Conservation (phyloP, 2,329 filamentous ascomycete species). For the Fusarium palustre region DNA sequence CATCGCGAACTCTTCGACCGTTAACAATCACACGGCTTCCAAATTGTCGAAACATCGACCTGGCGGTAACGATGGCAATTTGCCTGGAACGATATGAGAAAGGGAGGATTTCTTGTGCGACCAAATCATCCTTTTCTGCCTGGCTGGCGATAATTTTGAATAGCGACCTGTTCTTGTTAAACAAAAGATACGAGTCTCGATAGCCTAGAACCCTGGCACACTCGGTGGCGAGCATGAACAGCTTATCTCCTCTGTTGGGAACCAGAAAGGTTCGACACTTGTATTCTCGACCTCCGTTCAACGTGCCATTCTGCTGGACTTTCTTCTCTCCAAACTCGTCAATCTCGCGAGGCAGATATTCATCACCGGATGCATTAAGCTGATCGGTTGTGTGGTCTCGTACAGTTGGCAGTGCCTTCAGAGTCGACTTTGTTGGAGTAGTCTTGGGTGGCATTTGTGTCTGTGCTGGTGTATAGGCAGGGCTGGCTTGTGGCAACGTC, state of each 20-base stretch:
- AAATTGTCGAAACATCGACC: constrained; percentile 99
- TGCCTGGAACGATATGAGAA: constrained; percentile 99
- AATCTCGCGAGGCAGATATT: constrained; percentile 93
- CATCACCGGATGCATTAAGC: constrained; percentile 86
- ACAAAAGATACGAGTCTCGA: constrained; percentile 95
- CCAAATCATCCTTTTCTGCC: constrained; percentile 94
- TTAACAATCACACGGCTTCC: constrained; percentile 92
- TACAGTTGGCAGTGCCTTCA: constrained; percentile 95
- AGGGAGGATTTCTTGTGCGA: constrained; percentile 92
- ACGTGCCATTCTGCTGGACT: constrained; percentile 84
- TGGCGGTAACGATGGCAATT: constrained; percentile 96
- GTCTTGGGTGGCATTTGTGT: constrained; percentile 76
- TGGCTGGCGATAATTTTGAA: constrained; percentile 98
- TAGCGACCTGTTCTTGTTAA: constrained; percentile 97
- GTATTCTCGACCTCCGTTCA: constrained; percentile 86
- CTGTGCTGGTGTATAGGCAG: constrained; percentile 55
- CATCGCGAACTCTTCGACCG: constrained; percentile 90
- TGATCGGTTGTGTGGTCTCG: constrained; percentile 98
- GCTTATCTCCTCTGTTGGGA: constrained; percentile 88
- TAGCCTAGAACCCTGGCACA: constrained; percentile 95
- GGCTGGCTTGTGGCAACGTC: constrained; percentile 58
- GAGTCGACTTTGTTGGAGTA: constrained; percentile 82
- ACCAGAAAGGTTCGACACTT: constrained; percentile 94
- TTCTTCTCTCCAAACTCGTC: constrained; percentile 96
- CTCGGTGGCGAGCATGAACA: constrained; percentile 99